phyloP scores from a whole-genome alignment of 331 rosid species.

The Malus hybrid region DNA sequence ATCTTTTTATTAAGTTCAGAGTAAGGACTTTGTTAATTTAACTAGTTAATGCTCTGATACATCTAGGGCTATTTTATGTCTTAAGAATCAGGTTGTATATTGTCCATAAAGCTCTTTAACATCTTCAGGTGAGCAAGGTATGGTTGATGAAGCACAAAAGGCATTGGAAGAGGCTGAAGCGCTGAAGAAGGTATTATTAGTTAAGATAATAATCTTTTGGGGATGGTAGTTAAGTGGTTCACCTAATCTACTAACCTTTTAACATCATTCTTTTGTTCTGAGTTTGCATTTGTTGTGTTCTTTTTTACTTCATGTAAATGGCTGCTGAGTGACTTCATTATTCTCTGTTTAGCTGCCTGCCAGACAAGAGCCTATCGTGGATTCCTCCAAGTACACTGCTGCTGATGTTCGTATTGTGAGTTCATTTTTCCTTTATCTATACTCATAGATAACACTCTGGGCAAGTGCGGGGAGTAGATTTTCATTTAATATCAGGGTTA shows the following conservation, averaged over 20 bases:
- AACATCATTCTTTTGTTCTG: background rate
- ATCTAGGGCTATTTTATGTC: background rate
- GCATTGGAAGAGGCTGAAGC: conserved; percentile 99
- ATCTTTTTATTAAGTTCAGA: background rate
- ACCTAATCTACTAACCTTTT: background rate
- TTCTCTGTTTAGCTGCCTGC: conserved; percentile 64
- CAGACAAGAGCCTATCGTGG: conserved; percentile 81
- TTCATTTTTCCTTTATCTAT: conserved; percentile 18
- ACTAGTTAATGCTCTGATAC: background rate
- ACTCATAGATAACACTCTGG: background rate
- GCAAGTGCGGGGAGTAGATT: background rate
- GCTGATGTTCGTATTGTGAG: conserved; percentile 99
- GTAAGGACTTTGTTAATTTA: background rate
- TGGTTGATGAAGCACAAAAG: conserved; percentile 97
- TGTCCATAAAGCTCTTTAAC: conserved; percentile 5
- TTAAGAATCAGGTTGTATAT: background rate
- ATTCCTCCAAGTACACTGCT: conserved; percentile 88
- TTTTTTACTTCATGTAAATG: background rate
- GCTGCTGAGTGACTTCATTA: background rate
- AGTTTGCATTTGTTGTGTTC: background rate
- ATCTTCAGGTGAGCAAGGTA: conserved; percentile 94
- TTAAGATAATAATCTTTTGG: background rate
- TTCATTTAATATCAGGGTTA: background rate
- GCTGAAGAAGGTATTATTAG: conserved; percentile 63
- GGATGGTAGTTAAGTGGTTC: background rate